These are phyloP conservation scores for Lecanoromycetidae sp. DNA, from an alignment of 2,329 filamentous ascomycete species.

Conservation along the genomic window DNA sequence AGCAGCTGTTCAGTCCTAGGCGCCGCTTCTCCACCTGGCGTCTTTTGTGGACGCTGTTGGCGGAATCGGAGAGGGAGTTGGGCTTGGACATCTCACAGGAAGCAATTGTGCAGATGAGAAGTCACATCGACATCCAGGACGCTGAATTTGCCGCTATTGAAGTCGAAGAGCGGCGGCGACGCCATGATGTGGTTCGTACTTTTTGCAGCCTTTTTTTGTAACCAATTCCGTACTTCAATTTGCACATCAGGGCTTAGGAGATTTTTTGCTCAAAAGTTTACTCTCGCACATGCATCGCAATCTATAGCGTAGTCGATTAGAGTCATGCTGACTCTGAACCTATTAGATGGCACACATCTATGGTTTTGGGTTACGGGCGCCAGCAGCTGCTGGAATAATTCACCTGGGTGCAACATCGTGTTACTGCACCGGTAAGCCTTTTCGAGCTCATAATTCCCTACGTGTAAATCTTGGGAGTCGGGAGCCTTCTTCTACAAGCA, in stretches of 20 bases:
- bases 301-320: too few relatives aligned
- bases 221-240: too few relatives aligned
- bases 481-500: too few relatives aligned
- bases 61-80: constrained; percentile 69
- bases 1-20: constrained; percentile 54
- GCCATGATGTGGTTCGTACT: constrained; percentile 49
- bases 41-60: constrained; percentile 73
- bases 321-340: too few relatives aligned
- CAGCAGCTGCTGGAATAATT: constrained; percentile 70
- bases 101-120: constrained; percentile 64
- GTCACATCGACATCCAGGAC: constrained; percentile 62
- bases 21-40: constrained; percentile 69
- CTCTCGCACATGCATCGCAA: too few relatives aligned
- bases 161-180: constrained; percentile 61
- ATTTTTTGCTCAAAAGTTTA: too few relatives aligned
- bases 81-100: constrained; percentile 63
- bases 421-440: constrained; percentile 21
- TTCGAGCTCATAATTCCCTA: not conserved
- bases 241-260: too few relatives aligned
- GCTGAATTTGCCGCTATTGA: constrained; percentile 63
- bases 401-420: constrained; percentile 57
- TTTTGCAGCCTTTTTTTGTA: constrained; percentile 19
- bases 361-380: constrained; percentile 60
- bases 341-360: constrained; percentile 52
- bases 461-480: too few relatives aligned